Conservation (phyloP, 1,139 yeast species). For the Yamadazyma taylorii region DNA sequence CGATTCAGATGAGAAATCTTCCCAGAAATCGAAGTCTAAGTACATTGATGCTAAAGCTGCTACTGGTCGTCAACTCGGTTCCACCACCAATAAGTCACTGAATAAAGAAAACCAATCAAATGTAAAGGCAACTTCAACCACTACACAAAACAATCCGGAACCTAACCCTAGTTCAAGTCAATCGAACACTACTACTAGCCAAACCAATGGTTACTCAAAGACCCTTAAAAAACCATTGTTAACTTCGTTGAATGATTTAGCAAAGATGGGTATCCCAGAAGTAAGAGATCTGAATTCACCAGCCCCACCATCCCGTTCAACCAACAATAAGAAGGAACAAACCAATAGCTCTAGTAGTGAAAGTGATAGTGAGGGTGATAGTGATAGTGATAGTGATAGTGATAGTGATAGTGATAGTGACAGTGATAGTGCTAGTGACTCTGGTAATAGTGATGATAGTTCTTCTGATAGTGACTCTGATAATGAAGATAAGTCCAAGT, state of each 20-base stretch:
- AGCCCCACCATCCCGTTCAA: conserved; percentile 9
- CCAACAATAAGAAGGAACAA: conserved; percentile 5
- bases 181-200: background rate
- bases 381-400: conserved; percentile 17
- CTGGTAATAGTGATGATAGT: conserved; percentile 17
- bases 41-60: conserved; percentile 9
- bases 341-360: conserved; percentile 10
- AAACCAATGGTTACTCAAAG: conserved; percentile 3
- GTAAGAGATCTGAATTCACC: conserved; percentile 46
- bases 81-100: too few species aligned
- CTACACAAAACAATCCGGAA: too few species aligned
- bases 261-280: conserved; percentile 61
- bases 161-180: too few species aligned
- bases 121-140: too few species aligned
- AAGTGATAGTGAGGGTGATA: conserved; percentile 12
- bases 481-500: conserved; percentile 13
- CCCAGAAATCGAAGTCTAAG: too few species aligned
- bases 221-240: conserved; percentile 28
- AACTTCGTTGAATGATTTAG: conserved; percentile 58
- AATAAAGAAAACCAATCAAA: too few species aligned
- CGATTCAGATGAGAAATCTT: conserved; percentile 3
- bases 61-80: too few species aligned
- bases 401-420: conserved; percentile 21
- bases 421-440: conserved; percentile 23
- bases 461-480: conserved; percentile 22